A percentile compares a stretch with the other conserved stretches of the same genome.
Conservation (phyloP, 306 rosid species). For the Malus fusca region DNA sequence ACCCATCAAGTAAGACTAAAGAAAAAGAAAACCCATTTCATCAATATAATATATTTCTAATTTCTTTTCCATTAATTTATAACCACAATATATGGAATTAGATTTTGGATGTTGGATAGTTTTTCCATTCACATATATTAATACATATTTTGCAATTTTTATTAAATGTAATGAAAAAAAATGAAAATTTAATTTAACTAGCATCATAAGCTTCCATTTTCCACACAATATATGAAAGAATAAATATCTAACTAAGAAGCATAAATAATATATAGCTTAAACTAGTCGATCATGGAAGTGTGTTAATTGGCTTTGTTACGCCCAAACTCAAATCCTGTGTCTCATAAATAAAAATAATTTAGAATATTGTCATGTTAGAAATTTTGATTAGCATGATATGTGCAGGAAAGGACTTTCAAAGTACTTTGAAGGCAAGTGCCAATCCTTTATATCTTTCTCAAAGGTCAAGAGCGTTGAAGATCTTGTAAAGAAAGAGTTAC, state of each 20-base stretch:
- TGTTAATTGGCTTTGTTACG: too few relatives aligned
- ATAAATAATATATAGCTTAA: too few relatives aligned
- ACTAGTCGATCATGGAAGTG: too few relatives aligned
- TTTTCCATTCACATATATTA: not conserved
- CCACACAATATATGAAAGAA: too few relatives aligned
- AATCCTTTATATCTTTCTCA: slow-evolving; percentile 43
- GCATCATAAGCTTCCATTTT: too few relatives aligned
- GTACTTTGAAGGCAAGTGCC: slow-evolving; percentile 48
- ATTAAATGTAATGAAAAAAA: not conserved
- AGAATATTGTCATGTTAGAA: too few relatives aligned
- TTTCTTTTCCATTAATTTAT: not conserved
- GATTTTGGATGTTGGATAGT: not conserved
- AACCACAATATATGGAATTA: not conserved
- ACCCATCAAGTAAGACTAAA: slow-evolving; percentile 39
- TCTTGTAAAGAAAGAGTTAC: slow-evolving; percentile 38
- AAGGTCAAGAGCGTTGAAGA: slow-evolving; percentile 37
- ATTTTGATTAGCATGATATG: not conserved
- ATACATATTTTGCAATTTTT: too few relatives aligned
- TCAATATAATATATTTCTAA: not conserved
- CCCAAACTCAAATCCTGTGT: too few relatives aligned
- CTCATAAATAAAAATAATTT: too few relatives aligned
- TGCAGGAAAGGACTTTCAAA: slow-evolving; percentile 50
- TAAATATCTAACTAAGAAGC: too few relatives aligned
- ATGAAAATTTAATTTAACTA: not conserved
- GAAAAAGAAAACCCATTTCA: not conserved